phyloP scores from a whole-genome alignment of 192 early-diverging fungal species.

The Backusella tarrabulga region DNA sequence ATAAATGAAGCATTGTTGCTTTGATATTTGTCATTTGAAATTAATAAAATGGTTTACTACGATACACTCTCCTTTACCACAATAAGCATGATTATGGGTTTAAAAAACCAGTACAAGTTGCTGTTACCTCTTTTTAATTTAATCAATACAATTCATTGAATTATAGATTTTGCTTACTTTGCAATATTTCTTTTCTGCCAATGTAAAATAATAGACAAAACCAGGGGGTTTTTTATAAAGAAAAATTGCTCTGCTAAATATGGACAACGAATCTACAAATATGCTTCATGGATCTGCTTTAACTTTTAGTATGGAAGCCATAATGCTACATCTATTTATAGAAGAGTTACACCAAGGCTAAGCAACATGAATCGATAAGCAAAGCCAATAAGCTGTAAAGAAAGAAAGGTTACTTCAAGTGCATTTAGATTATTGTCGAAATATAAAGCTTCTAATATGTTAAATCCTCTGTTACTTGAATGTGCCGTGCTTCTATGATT shows the following conservation, averaged over 20 bases:
- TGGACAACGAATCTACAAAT: not conserved
- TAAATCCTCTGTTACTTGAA: not conserved
- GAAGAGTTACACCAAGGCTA: not conserved
- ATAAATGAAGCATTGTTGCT: not conserved
- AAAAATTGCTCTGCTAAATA: not conserved
- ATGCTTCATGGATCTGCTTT: not conserved
- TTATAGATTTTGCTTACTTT: not conserved
- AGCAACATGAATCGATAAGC: not conserved
- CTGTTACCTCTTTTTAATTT: not conserved
- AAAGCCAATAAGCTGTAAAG: not conserved
- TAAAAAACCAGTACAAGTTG: not conserved
- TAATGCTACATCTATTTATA: not conserved
- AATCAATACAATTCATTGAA: not conserved
- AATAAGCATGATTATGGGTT: no score
- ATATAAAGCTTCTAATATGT: not conserved
- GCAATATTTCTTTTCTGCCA: not conserved
- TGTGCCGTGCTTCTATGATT: not conserved
- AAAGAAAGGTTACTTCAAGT: not conserved
- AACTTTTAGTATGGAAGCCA: not conserved
- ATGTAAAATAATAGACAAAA: not conserved
- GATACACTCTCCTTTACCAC: not conserved
- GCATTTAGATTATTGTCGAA: not conserved
- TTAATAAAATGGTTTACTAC: not conserved
- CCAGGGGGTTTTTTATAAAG: not conserved
- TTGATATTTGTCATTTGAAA: not conserved